Percentiles rank a stretch among this genome's conserved stretches.
phyloP scores from a whole-genome alignment of 495 filamentous ascomycete species.

The Trypethelium eluteriae region DNA sequence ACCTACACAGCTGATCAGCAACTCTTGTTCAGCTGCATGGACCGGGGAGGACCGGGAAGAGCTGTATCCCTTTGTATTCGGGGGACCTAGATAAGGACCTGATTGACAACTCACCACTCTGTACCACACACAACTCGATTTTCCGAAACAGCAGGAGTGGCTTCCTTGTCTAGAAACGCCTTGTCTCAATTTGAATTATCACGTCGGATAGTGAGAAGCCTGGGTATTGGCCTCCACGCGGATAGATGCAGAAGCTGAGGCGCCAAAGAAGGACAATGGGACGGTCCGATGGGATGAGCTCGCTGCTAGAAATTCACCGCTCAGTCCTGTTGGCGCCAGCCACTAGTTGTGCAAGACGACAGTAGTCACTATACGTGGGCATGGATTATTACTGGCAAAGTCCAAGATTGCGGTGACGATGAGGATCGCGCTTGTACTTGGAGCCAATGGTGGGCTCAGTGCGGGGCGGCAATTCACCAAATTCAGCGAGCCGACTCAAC shows the following conservation, averaged over 20 bases:
- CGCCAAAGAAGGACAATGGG: not conserved
- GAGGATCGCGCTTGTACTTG: not conserved
- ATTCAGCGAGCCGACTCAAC: not conserved
- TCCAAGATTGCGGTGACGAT: slow-evolving; percentile 1
- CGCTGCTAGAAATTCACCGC: slow-evolving; percentile 8
- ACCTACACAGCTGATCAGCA: not conserved
- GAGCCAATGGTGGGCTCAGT: not conserved
- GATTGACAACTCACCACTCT: slow-evolving; percentile 9
- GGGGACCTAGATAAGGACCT: not conserved
- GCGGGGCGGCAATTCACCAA: slow-evolving; percentile 12
- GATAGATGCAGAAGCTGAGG: slow-evolving; percentile 8
- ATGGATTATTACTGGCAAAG: slow-evolving; percentile 11
- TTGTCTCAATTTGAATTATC: not conserved
- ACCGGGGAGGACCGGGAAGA: not conserved
- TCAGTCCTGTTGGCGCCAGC: slow-evolving; percentile 1
- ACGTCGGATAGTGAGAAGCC: not conserved
- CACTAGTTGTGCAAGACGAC: slow-evolving; percentile 1
- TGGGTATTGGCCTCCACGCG: not conserved
- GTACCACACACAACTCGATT: not conserved
- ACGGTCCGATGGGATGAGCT: not conserved
- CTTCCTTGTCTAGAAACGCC: not conserved
- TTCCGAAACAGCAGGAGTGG: not conserved
- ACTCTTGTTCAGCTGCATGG: not conserved
- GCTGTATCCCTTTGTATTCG: not conserved
- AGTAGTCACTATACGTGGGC: not conserved